Evolutionary conservation across 306 rosid species (phyloP).

Genomic region (Gillenia trifoliata): DNA sequence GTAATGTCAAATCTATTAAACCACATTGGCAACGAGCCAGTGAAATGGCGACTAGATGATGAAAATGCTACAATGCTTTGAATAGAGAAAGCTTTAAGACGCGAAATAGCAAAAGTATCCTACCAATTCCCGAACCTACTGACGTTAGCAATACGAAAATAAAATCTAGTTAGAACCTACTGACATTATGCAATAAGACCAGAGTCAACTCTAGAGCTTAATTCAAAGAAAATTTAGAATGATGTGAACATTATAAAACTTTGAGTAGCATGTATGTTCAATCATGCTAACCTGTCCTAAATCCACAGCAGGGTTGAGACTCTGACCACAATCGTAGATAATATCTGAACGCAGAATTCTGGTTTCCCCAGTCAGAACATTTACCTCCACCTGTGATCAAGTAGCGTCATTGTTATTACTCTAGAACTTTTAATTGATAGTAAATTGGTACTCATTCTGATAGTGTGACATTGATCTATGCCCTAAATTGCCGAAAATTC

Average conservation of each 20-base stretch:
- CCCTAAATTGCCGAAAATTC: neutral
- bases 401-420: neutral
- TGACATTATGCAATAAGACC: neutral
- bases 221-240: neutral
- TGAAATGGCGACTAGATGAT: neutral
- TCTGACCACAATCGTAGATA: conserved; percentile 88
- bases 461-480: neutral
- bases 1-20: neutral
- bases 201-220: no score
- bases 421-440: neutral
- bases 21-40: neutral
- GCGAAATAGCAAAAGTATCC: no score
- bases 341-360: conserved; percentile 68
- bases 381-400: conserved; percentile 72
- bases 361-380: conserved; percentile 82
- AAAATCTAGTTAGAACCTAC: neutral
- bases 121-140: no score
- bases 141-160: no score
- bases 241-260: neutral
- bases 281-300: conserved; percentile 72
- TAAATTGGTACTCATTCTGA: neutral
- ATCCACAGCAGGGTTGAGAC: conserved; percentile 97
- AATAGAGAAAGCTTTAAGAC: no score
- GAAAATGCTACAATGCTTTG: no score
- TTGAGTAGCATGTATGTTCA: neutral